A percentile compares a stretch with the other conserved stretches of the same genome.
phyloP scores from a whole-genome alignment of 2,329 filamentous ascomycete genomes.

The Fonsecaea erecta region DNA sequence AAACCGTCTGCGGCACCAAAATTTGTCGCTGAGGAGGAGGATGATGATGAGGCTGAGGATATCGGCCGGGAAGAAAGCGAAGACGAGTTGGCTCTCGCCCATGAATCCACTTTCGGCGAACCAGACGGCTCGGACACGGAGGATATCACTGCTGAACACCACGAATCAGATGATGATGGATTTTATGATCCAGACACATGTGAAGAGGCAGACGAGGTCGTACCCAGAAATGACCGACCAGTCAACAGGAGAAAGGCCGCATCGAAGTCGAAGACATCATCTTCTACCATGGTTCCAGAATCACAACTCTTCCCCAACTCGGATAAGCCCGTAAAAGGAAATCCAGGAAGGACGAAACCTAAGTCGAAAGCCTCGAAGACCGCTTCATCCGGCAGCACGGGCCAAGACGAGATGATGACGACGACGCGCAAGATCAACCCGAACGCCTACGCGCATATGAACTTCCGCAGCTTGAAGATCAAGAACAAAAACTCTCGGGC shows the following conservation, averaged over 20 bases:
- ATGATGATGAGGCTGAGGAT: slow-evolving; percentile 37
- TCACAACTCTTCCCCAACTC: neutral
- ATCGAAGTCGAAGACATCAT: neutral
- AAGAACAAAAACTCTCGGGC: slow-evolving; percentile 44
- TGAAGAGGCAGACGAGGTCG: slow-evolving; percentile 18
- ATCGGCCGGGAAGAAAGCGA: slow-evolving; percentile 7
- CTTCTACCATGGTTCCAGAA: neutral
- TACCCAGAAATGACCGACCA: slow-evolving; percentile 5
- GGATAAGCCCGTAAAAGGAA: neutral
- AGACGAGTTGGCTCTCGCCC: slow-evolving; percentile 10
- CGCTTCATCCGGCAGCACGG: slow-evolving; percentile 33
- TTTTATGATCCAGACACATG: slow-evolving; percentile 5
- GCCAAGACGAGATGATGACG: slow-evolving; percentile 20
- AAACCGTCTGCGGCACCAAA: slow-evolving; percentile 31
- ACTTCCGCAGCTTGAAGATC: slow-evolving; percentile 55
- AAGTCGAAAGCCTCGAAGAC: slow-evolving; percentile 6
- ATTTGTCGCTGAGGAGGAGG: slow-evolving; percentile 30
- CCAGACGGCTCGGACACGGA: slow-evolving; percentile 16
- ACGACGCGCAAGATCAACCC: slow-evolving; percentile 48
- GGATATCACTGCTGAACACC: slow-evolving; percentile 15
- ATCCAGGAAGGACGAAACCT: slow-evolving; percentile 10
- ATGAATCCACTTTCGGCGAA: neutral
- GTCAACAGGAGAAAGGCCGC: slow-evolving; percentile 5
- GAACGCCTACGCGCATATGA: slow-evolving; percentile 50
- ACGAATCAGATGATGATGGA: slow-evolving; percentile 15